These are phyloP conservation scores for Ophiobolus disseminans DNA, from an alignment of 2,329 filamentous ascomycete species.

Conservation along the genomic window DNA sequence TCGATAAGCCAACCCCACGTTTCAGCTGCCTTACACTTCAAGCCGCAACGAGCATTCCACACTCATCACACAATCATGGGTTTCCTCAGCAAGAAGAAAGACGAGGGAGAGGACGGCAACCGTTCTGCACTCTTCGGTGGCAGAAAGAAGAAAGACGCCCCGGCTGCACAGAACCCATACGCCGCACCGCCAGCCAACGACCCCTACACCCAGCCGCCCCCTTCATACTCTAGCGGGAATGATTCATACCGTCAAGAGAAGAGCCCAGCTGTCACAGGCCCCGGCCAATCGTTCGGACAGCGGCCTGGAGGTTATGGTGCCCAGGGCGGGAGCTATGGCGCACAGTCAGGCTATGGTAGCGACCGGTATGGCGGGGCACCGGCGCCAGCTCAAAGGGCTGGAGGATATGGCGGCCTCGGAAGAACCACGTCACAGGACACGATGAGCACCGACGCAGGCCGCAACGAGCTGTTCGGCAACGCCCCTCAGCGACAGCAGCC, in stretches of 20 bases:
- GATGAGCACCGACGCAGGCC: conserved; percentile 58
- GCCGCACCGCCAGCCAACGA: conserved; percentile 56
- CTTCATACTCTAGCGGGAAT: conserved; percentile 46
- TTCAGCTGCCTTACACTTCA: conserved; percentile 15
- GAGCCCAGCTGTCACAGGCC: conserved; percentile 50
- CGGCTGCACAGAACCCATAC: conserved; percentile 55
- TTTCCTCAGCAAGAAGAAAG: conserved; percentile 63
- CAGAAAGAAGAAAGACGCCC: conserved; percentile 60
- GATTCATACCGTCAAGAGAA: conserved; percentile 52
- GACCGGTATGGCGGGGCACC: conserved; percentile 58
- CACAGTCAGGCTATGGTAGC: conserved; percentile 50
- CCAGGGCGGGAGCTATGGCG: conserved; percentile 41
- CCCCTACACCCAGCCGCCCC: conserved; percentile 59
- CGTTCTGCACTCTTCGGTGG: conserved; percentile 66
- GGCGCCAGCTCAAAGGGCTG: conserved; percentile 35
- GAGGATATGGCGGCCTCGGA: conserved; percentile 50
- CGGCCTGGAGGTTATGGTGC: conserved; percentile 45
- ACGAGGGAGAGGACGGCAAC: conserved; percentile 60
- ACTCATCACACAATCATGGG: conserved; percentile 45
- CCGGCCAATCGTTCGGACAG: conserved; percentile 52
- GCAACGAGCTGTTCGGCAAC: conserved; percentile 70
- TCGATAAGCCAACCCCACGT: conserved; percentile 25
- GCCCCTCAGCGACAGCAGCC: conserved; percentile 60
- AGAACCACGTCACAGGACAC: conserved; percentile 53
- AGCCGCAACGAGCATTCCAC: not conserved